phyloP scores from a whole-genome alignment of 2,329 filamentous ascomycete species.

The Ceratocystis destructans region DNA sequence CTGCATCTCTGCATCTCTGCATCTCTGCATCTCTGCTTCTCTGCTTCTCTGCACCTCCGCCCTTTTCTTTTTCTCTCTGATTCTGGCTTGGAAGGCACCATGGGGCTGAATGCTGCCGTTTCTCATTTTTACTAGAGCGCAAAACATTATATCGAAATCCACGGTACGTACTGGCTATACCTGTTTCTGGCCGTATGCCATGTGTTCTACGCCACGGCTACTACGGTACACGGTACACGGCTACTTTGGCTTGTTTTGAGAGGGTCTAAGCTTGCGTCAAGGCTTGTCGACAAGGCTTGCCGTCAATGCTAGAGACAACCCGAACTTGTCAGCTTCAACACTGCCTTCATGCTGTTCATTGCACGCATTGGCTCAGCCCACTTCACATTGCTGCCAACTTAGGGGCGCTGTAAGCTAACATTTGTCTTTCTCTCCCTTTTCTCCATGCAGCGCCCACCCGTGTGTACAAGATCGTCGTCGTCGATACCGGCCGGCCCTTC shows the following conservation, averaged over 20 bases:
- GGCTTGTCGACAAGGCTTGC: not conserved
- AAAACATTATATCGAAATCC: not conserved
- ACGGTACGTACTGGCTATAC: not conserved
- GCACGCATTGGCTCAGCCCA: too few species aligned
- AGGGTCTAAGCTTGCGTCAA: not conserved
- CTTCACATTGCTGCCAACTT: too few species aligned
- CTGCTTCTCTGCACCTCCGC: not conserved
- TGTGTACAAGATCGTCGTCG: not conserved
- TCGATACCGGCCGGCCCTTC: constrained; percentile 2
- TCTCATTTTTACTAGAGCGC: constrained; percentile 13
- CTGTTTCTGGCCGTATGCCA: too few species aligned
- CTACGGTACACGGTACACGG: too few species aligned
- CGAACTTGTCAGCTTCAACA: not conserved
- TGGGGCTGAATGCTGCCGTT: constrained; percentile 17
- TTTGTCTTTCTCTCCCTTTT: not conserved
- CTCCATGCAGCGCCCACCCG: not conserved
- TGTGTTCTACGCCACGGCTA: too few species aligned
- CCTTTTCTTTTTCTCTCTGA: not conserved
- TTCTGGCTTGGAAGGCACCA: constrained; percentile 9
- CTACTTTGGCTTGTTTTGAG: too few species aligned
- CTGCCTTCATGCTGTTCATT: too few species aligned
- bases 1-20: not conserved
- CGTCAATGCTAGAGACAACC: not conserved
- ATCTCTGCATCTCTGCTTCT: not conserved
- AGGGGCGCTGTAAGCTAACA: not conserved